phyloP scores from a whole-genome alignment of 306 rosid species.

The Gastrolobium villosum region DNA sequence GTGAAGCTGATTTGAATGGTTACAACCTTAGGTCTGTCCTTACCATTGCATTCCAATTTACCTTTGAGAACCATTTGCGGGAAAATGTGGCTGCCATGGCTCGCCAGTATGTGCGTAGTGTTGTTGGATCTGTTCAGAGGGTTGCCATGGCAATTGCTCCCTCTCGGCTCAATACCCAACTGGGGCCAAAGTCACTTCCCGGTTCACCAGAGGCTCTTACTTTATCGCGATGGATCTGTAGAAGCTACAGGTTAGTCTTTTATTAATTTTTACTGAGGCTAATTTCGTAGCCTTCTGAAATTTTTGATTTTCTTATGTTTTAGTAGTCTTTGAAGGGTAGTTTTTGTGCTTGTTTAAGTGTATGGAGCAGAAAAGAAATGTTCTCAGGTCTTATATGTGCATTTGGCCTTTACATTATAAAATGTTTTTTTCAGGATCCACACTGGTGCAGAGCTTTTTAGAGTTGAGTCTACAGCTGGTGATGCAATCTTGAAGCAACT shows the following conservation, averaged over 20 bases:
- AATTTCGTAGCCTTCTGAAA: too few relatives aligned
- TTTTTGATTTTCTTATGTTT: neutral
- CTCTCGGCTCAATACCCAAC: slow-evolving; percentile 67
- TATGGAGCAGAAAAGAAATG: neutral
- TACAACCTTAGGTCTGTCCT: slow-evolving; percentile 91
- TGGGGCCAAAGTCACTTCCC: slow-evolving; percentile 82
- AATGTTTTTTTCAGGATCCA: slow-evolving; percentile 65
- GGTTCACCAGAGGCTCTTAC: slow-evolving; percentile 96
- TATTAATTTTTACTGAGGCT: neutral
- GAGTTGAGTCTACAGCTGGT: slow-evolving; percentile 61
- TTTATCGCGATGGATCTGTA: slow-evolving; percentile 81
- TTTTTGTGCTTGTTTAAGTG: neutral
- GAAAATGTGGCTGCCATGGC: slow-evolving; percentile 99
- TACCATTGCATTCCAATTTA: slow-evolving; percentile 94
- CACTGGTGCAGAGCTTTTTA: slow-evolving; percentile 77
- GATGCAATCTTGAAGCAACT: slow-evolving; percentile 91
- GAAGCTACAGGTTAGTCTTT: slow-evolving; percentile 78
- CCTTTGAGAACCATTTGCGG: slow-evolving; percentile 82
- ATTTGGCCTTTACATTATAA: neutral
- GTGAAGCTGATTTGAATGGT: slow-evolving; percentile 64
- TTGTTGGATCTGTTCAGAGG: slow-evolving; percentile 95
- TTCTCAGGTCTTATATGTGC: neutral
- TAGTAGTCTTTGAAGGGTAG: neutral
- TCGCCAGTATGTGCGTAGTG: slow-evolving; percentile 94
- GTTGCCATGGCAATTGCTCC: slow-evolving; percentile 99